A percentile compares a stretch with the other conserved stretches of the same genome.
Evolutionary conservation across 345 rosid species (phyloP).

Genomic region (Eucalyptus polybractea): DNA sequence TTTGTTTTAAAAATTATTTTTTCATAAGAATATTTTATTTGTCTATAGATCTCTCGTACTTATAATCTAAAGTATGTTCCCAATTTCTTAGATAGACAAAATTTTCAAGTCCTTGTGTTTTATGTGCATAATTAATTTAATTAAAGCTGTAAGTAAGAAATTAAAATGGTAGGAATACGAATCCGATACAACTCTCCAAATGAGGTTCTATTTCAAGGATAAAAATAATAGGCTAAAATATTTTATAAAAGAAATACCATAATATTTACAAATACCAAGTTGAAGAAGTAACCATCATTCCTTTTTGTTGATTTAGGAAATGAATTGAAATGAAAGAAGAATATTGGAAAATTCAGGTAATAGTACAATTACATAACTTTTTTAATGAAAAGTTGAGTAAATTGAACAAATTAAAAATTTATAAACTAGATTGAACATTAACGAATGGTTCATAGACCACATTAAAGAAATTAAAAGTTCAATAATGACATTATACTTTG

Average conservation of each 20-base stretch:
- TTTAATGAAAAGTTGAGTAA: not conserved
- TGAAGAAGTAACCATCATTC: not conserved
- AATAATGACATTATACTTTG: not conserved
- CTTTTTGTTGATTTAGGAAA: not conserved
- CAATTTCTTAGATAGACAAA: too few species aligned
- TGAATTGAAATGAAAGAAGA: not conserved
- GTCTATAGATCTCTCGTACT: not conserved
- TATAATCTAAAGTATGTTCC: not conserved
- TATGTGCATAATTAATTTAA: too few species aligned
- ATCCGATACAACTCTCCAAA: not conserved
- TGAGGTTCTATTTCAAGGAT: not conserved
- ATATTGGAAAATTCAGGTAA: not conserved
- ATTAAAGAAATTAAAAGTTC: not conserved
- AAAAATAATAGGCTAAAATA: not conserved
- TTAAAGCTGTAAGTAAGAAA: too few species aligned
- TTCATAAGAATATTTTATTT: not conserved
- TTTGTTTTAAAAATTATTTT: too few species aligned
- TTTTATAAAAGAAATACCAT: not conserved
- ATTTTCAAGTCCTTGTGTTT: too few species aligned
- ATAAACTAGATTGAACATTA: not conserved
- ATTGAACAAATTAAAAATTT: not conserved
- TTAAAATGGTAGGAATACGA: not conserved
- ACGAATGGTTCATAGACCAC: rapidly evolving
- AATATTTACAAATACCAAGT: not conserved
- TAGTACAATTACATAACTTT: not conserved